Conservation (phyloP, 2,329 filamentous ascomycete species). For the Cadophora luteo-olivacea region DNA sequence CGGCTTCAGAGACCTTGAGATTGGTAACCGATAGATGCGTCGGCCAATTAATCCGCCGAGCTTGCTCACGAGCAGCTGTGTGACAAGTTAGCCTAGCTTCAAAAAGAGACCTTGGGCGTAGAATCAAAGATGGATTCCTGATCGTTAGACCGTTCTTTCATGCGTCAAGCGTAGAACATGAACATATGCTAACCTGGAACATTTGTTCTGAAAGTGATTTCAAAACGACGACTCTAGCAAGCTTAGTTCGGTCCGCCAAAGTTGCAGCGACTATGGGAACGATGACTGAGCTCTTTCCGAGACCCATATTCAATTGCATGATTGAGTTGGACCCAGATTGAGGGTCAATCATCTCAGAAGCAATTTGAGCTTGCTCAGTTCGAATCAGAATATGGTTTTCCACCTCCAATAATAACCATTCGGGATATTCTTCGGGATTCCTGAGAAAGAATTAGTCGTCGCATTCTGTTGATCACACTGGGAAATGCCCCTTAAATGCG, state of each 20-base stretch:
- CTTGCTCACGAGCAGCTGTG: conserved; percentile 59
- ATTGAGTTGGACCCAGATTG: conserved; percentile 53
- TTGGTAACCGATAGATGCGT: conserved; percentile 62
- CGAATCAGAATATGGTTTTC: conserved; percentile 69
- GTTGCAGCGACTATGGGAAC: conserved; percentile 65
- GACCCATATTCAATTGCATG: conserved; percentile 75
- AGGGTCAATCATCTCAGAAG: conserved; percentile 59
- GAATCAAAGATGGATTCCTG: too few relatives aligned
- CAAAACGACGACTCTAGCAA: conserved; percentile 65
- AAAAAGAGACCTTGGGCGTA: too few relatives aligned
- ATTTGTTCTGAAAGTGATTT: conserved; percentile 69
- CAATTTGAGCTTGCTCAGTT: conserved; percentile 55
- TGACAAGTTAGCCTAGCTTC: too few relatives aligned
- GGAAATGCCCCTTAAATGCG: too few relatives aligned
- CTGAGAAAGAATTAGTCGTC: too few relatives aligned
- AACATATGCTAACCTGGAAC: too few relatives aligned
- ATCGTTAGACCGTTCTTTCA: too few relatives aligned
- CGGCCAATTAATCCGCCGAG: conserved; percentile 63
- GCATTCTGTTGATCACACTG: too few relatives aligned
- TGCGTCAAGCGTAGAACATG: too few relatives aligned
- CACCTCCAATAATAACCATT: conserved; percentile 68
- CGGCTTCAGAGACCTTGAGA: conserved; percentile 57
- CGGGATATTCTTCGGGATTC: conserved; percentile 55
- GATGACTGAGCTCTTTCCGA: conserved; percentile 74
- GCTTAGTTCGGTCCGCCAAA: conserved; percentile 55